These are phyloP conservation scores for Kitagawia praeruptora DNA, from an alignment of 129 eudicot genomes.

Conservation along the genomic window DNA sequence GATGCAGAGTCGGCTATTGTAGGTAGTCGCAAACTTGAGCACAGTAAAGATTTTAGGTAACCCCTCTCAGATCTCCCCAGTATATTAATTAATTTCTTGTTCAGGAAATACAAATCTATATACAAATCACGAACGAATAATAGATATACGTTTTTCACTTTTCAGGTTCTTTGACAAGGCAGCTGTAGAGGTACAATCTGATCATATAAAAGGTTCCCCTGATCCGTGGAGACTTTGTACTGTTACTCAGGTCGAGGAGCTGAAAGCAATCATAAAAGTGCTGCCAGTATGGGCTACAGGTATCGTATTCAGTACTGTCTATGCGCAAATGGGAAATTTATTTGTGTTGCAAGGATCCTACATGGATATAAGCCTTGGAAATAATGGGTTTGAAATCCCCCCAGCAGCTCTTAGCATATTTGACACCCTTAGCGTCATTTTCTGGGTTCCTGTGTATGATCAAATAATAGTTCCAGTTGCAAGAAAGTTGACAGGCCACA, in stretches of 20 bases:
- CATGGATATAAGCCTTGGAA: slow-evolving; percentile 35
- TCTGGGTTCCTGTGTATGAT: slow-evolving; percentile 47
- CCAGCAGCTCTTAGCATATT: slow-evolving; percentile 41
- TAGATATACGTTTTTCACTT: not conserved
- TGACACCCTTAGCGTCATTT: slow-evolving; percentile 32
- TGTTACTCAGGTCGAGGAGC: slow-evolving; percentile 50
- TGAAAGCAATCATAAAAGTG: slow-evolving; percentile 40
- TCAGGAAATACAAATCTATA: not conserved
- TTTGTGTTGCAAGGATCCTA: slow-evolving; percentile 49
- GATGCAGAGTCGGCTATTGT: slow-evolving; percentile 21
- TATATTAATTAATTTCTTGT: not conserved
- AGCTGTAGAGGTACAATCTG: slow-evolving; percentile 26
- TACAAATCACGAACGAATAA: not conserved
- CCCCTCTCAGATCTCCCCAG: not conserved
- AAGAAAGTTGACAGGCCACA: slow-evolving; percentile 25
- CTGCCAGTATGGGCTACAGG: slow-evolving; percentile 57
- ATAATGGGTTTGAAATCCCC: slow-evolving; percentile 28
- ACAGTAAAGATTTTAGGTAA: slow-evolving; percentile 22
- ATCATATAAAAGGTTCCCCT: slow-evolving; percentile 12
- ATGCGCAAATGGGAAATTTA: slow-evolving; percentile 49
- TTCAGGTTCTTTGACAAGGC: slow-evolving; percentile 49
- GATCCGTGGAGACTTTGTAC: slow-evolving; percentile 39
- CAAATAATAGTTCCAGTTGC: slow-evolving; percentile 32
- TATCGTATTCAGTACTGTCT: slow-evolving; percentile 43
- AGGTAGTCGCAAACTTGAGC: slow-evolving; percentile 29